These are phyloP conservation scores for Calonectria pteridis DNA, from an alignment of 2,329 filamentous ascomycete genomes.

Conservation along the genomic window DNA sequence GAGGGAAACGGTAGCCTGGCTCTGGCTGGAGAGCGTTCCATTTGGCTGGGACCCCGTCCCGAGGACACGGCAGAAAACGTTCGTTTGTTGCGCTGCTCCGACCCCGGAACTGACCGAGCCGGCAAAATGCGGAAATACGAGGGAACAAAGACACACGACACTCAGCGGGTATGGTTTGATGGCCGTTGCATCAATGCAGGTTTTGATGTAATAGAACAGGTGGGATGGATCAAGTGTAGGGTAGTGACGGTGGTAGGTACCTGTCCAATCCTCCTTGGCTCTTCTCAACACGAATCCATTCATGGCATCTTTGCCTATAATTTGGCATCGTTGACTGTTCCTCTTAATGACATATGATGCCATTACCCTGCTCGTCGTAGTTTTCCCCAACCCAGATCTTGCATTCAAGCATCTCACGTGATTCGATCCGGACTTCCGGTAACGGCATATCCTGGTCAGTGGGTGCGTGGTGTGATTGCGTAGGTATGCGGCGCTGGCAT, in stretches of 20 bases:
- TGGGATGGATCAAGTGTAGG: too few species aligned
- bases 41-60: not conserved
- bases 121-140: not conserved
- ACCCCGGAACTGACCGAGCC: slow-evolving; percentile 4
- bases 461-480: not conserved
- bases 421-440: not conserved
- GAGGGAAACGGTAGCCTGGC: not conserved
- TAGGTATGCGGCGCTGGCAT: not conserved
- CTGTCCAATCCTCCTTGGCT: too few species aligned
- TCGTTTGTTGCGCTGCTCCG: not conserved
- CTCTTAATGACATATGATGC: not conserved
- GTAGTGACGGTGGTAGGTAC: too few species aligned
- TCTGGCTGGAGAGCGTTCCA: not conserved
- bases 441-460: not conserved
- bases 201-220: not conserved
- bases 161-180: not conserved
- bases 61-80: not conserved
- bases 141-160: not conserved
- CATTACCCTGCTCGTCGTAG: not conserved
- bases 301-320: not conserved
- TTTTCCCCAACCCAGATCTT: not conserved
- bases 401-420: not conserved
- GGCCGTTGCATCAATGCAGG: not conserved
- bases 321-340: not conserved
- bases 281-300: not conserved